Conservation (phyloP, 441 rosid species). For the Hura crepitans region DNA sequence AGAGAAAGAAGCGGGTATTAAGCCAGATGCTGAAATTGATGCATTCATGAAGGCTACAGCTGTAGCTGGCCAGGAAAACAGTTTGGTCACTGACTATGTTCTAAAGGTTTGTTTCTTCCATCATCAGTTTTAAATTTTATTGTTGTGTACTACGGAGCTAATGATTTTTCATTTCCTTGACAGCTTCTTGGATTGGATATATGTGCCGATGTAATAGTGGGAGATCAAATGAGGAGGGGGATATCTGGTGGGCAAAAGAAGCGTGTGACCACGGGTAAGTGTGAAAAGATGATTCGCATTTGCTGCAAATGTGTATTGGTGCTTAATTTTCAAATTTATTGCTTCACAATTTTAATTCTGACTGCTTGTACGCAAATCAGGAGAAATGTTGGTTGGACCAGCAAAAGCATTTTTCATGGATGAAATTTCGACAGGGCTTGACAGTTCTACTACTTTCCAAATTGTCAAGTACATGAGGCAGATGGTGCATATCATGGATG, state of each 20-base stretch:
- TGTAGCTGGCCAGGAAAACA: conserved; percentile 61
- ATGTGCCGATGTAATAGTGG: conserved; percentile 57
- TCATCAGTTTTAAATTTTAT: background rate
- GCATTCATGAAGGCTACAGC: conserved; percentile 82
- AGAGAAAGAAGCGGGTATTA: conserved; percentile 62
- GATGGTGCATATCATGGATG: conserved; percentile 61
- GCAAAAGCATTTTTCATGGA: conserved; percentile 65
- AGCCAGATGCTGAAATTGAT: conserved; percentile 73
- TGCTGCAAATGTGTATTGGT: too few relatives aligned
- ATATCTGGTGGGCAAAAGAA: conserved; percentile 71
- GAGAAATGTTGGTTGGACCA: conserved; percentile 64
- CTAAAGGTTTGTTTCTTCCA: conserved; percentile 49
- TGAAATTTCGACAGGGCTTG: conserved; percentile 63
- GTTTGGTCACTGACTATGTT: conserved; percentile 67
- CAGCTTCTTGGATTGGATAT: conserved; percentile 61
- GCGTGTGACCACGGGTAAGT: conserved; percentile 57
- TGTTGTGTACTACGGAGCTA: background rate
- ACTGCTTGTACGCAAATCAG: conserved; percentile 21
- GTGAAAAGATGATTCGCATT: background rate
- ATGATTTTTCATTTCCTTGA: background rate
- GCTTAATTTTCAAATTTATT: background rate
- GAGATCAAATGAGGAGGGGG: conserved; percentile 65
- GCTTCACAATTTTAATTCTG: background rate
- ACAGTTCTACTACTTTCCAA: conserved; percentile 63
- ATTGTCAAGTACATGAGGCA: conserved; percentile 52